Evolutionary conservation across 306 rosid genomes (phyloP).

Genomic region (Dalbergia cochinchinensis): DNA sequence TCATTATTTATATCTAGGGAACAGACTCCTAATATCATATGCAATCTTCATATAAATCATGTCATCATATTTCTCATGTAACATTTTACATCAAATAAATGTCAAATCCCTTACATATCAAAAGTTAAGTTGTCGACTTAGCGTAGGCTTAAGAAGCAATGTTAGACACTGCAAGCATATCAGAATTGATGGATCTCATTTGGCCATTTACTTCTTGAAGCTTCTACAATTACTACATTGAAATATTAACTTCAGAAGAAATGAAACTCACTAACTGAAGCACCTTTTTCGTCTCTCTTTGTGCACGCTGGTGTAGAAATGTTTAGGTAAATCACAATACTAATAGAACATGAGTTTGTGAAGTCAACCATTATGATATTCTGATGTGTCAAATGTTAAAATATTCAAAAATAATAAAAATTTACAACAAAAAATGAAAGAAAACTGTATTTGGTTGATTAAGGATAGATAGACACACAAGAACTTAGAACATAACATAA

Average conservation of each 20-base stretch:
- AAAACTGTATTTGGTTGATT: background rate
- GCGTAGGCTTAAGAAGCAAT: background rate
- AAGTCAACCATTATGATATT: conserved; percentile 4
- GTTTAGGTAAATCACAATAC: background rate
- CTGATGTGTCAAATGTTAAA: background rate
- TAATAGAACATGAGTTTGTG: background rate
- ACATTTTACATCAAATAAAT: background rate
- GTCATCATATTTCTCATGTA: background rate
- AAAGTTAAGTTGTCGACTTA: background rate
- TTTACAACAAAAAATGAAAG: background rate
- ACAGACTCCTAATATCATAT: conserved; percentile 1
- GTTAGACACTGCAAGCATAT: background rate
- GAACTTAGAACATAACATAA: background rate
- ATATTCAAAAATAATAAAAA: background rate
- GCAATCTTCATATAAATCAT: background rate
- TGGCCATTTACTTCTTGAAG: background rate
- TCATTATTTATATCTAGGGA: background rate
- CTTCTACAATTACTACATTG: background rate
- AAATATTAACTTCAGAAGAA: background rate
- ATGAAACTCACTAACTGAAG: background rate
- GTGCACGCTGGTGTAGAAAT: background rate
- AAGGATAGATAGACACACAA: background rate
- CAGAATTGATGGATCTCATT: background rate
- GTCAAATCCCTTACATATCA: background rate
- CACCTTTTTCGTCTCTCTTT: background rate